Base-by-base conservation (phyloP, 768 basidiomycete species). In the Lactifluus subvellereus region DNA sequence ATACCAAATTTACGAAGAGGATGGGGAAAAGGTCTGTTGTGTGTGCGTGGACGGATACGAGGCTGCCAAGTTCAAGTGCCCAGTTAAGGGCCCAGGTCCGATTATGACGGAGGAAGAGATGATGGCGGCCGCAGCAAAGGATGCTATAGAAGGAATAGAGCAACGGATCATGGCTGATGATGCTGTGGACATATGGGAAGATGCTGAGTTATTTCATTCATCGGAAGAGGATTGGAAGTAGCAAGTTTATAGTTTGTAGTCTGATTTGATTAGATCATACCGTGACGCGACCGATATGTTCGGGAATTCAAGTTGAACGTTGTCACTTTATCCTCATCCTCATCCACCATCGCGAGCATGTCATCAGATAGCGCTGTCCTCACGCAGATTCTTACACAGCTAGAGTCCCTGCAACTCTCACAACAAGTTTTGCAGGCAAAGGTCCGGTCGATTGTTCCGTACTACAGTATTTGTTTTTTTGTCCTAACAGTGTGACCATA, bases 391-490 rank as follows among this genome's bases (percentile, higher is more conserved):
- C 78, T 92, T 9, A 75, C 77, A 6, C 86, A 87, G 74, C 81
- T 94, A 57, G 79, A 87, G 67, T 77, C 82, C 4, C 78, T 94
- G 69, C 87, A 89, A 72, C 74, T 86, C 53, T 84, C 84, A 54
- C 89, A 93, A 71, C 88, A 91, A 73, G 79, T 84, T 0, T 77
- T 93, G 69, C 87, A 91, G 67, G 85, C 88, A 27, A 90, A 94
- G 80, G 90, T 91, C 67, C 47, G 70, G 45, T n/a, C 30, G 8
- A 58, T 45, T 9, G 53, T 32, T n/a, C 48, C 51, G 62, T 64
- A 38, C 16, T 57, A n/a, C n/a, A n/a, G n/a, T n/a, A 48, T 27
- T 51, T 45, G n/a, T 18, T 20, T 50, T 50, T 1, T 50, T 38
- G 27, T 18, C 18, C 60, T 52, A 37, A 54, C 45, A 38, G 10